Evolutionary conservation across 352 stramenopile species (phyloP).

Genomic region (Globisporangium emineosum): DNA sequence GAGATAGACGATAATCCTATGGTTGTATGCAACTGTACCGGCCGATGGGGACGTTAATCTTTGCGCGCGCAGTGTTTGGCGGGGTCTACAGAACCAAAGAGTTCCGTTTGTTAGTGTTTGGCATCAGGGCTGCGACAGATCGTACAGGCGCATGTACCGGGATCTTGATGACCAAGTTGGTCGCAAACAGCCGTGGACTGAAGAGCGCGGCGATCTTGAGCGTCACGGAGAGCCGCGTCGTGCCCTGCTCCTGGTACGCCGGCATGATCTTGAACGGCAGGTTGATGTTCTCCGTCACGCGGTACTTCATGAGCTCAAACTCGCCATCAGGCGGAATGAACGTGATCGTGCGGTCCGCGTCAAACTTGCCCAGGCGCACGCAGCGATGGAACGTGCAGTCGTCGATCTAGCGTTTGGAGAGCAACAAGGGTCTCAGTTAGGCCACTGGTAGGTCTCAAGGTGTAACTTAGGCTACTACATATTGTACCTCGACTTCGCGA

Average conservation of each 20-base stretch:
- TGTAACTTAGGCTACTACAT: too few species aligned
- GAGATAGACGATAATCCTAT: not conserved
- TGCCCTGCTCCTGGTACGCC: conserved; percentile 94
- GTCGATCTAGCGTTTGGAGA: conserved; percentile 83
- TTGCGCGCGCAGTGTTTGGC: conserved; percentile 95
- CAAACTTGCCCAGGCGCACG: conserved; percentile 97
- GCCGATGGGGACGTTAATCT: conserved; percentile 94
- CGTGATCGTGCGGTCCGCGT: conserved; percentile 95
- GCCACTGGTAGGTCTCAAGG: too few species aligned
- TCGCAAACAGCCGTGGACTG: conserved; percentile 94
- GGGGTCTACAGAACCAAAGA: conserved; percentile 40
- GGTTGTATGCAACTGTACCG: conserved; percentile 22
- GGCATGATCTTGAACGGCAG: conserved; percentile 98
- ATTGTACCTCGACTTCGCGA: conserved; percentile 61
- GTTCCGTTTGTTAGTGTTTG: not conserved
- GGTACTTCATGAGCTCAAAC: conserved; percentile 99
- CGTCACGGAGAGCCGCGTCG: conserved; percentile 72
- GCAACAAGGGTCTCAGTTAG: too few species aligned
- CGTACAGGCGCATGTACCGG: conserved; percentile 35
- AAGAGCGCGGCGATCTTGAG: conserved; percentile 93
- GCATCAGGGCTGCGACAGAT: not conserved
- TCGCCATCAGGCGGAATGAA: conserved; percentile 98
- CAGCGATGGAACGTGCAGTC: conserved; percentile 99
- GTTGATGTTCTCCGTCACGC: conserved; percentile 97
- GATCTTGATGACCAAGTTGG: conserved; percentile 96